Base-by-base conservation (phyloP, 2,329 filamentous ascomycete species). In the Alternaria sp. region DNA sequence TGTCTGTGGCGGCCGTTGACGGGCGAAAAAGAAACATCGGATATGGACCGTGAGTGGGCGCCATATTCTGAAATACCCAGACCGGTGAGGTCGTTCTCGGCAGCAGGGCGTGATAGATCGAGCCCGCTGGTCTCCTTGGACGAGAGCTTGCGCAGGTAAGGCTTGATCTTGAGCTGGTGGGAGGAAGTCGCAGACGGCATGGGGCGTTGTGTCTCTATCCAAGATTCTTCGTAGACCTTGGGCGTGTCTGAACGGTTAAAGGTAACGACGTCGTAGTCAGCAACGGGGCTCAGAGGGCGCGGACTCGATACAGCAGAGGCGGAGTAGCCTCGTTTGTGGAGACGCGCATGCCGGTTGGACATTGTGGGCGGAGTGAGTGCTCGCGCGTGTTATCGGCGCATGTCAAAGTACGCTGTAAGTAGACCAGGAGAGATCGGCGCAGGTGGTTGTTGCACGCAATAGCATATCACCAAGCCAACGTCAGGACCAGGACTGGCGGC, bases 81-180 rank as follows among this genome's bases (percentile, higher is more conserved):
- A 10, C 86, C 86, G 8, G 83, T 77, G 21, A 84, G 69, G 30
- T 87, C 85, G 64, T 87, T 86, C 67, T 89, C 86, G 13, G 83
- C 81, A 6, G 83, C 83, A 4, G 86, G 84, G 30, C 85, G 83
- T 30, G 85, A 86, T 23, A 88, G 78, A 70, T 89, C 86, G 57
- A 88, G 82, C 19, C 83, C 82, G 49, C 80, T 79, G 57, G 81
- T 79, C 68, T 85, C 84, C 62, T 84, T 81, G 49, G 80, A 79
- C 19, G 85, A 84, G 65, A 85, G 79, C 73, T 86, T 87, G 55
- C 85, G 83, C 56, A 87, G 77, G 62, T 87, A 84, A 3, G 86
- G 86, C 73, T 87, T 88, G 74, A 86, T 83, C 73, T 85, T 86
- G 69, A 73, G 70, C 56, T 72, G 68, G 61, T 74, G 68, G 25